These are phyloP conservation scores for Peniophora sp. DNA, from an alignment of 1,284 basidiomycete genomes.

Conservation along the genomic window DNA sequence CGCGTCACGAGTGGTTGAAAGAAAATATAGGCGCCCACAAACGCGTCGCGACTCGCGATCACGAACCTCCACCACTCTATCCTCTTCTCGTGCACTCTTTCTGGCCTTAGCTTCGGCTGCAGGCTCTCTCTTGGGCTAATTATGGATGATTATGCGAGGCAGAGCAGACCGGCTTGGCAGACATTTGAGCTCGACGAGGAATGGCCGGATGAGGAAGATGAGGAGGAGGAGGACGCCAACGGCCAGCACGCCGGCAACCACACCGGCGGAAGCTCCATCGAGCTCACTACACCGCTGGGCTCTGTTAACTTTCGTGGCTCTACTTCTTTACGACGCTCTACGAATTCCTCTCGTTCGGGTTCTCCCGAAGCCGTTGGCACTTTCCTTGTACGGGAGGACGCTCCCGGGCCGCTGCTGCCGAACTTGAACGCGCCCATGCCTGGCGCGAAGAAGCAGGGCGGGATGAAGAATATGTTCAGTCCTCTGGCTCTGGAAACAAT, in stretches of 20 bases:
- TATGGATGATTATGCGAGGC: too few species aligned
- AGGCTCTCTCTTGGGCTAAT: too few species aligned
- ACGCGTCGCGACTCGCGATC: constrained; percentile 1
- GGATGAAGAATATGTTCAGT: constrained; percentile 77
- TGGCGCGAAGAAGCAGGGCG: constrained; percentile 42
- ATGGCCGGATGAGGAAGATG: constrained; percentile 33
- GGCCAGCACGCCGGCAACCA: constrained; percentile 8
- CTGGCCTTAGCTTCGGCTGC: too few species aligned
- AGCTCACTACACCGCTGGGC: constrained; percentile 52
- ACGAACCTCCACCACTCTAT: neutral
- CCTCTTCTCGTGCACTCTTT: too few species aligned
- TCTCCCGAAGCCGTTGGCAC: constrained; percentile 47
- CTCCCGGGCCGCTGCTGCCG: constrained; percentile 46
- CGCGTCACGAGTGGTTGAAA: neutral
- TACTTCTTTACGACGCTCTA: constrained; percentile 21
- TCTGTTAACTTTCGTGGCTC: constrained; percentile 38
- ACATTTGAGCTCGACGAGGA: constrained; percentile 48
- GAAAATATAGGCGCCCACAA: neutral
- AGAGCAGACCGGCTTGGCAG: constrained; percentile 38
- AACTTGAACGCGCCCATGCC: constrained; percentile 38
- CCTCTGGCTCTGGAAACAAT: constrained; percentile 79
- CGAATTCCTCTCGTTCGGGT: constrained; percentile 16
- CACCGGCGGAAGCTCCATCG: constrained; percentile 39
- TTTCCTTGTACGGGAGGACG: constrained; percentile 72
- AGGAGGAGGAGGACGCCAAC: constrained; percentile 1